Evolutionary conservation across 2,329 filamentous ascomycete species (phyloP).

Genomic region (Ophioceras dolichostomum): DNA sequence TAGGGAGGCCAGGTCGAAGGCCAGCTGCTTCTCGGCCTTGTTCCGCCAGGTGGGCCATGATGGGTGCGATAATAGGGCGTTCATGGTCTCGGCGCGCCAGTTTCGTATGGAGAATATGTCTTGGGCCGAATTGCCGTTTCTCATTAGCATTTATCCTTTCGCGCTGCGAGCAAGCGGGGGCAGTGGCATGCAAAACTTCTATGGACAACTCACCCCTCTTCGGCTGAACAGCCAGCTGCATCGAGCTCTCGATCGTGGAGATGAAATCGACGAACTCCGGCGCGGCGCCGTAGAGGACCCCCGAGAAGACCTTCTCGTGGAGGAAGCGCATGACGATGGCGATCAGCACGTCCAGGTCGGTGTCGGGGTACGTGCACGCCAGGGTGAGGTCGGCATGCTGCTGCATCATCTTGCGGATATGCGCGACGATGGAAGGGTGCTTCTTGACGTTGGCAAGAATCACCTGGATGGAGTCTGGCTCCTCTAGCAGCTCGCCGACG

Average conservation of each 20-base stretch:
- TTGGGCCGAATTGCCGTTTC: no score
- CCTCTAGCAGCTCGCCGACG: conserved; percentile 18
- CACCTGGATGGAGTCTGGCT: conserved; percentile 12
- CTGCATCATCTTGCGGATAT: conserved; percentile 14
- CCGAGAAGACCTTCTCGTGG: conserved; percentile 21
- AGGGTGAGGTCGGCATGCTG: conserved; percentile 19
- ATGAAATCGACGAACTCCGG: conserved; percentile 13
- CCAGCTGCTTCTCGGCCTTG: conserved; percentile 13
- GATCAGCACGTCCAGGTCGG: conserved; percentile 22
- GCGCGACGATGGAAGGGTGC: conserved; percentile 12
- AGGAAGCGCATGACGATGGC: conserved; percentile 22
- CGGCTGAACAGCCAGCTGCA: conserved; percentile 21
- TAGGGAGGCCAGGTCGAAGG: conserved; percentile 13
- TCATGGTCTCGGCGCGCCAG: conserved; percentile 24
- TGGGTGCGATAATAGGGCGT: conserved; percentile 19
- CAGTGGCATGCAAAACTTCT: no score
- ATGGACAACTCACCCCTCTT: no score
- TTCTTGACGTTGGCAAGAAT: conserved; percentile 11
- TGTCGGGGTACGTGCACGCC: conserved; percentile 20
- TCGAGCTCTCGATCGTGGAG: conserved; percentile 19
- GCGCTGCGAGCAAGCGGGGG: no score
- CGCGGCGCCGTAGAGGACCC: conserved; percentile 16
- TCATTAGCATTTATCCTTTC: no score
- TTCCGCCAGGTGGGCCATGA: conserved; percentile 15
- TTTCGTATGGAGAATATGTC: conserved; percentile 22